These are phyloP conservation scores for Ceratocystis papillata DNA, from an alignment of 2,329 filamentous ascomycete species.

Conservation along the genomic window DNA sequence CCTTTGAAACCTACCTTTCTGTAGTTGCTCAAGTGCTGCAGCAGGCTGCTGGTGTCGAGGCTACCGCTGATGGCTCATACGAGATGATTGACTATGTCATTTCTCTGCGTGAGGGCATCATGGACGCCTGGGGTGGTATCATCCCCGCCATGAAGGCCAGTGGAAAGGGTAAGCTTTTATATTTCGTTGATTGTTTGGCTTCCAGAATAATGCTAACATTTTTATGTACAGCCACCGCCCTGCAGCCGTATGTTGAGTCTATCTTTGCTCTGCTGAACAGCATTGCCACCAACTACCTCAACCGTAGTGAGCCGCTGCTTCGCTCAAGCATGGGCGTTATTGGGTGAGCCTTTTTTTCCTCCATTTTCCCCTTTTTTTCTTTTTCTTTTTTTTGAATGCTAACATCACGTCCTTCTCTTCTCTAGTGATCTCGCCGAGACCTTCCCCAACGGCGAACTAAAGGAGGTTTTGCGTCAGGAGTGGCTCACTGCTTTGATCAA, in stretches of 20 bases:
- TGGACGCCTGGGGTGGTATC: conserved; percentile 97
- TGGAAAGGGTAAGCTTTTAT: conserved; percentile 52
- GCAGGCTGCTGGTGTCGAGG: conserved; percentile 75
- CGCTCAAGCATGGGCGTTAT: conserved; percentile 95
- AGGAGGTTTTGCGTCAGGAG: conserved; percentile 74
- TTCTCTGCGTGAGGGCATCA: conserved; percentile 89
- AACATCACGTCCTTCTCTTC: conserved; percentile 31
- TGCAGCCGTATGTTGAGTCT: conserved; percentile 67
- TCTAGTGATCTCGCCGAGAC: conserved; percentile 81
- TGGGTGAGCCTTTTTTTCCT: conserved; percentile 51
- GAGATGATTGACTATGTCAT: conserved; percentile 97
- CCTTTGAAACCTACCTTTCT: conserved; percentile 85
- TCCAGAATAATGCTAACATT: conserved; percentile 28
- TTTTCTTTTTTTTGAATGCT: conserved; percentile 28
- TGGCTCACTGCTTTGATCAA: conserved; percentile 86
- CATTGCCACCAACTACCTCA: conserved; percentile 62
- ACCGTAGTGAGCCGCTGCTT: conserved; percentile 84
- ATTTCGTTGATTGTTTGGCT: conserved; percentile 28
- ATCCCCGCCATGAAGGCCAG: conserved; percentile 86
- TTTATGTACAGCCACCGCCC: conserved; percentile 46
- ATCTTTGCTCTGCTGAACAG: conserved; percentile 80
- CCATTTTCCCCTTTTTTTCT: neutral
- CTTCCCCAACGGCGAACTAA: conserved; percentile 81
- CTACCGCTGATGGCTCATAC: conserved; percentile 68
- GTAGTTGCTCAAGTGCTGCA: conserved; percentile 91